Evolutionary conservation across 345 rosid species (phyloP), one percentile per base, ranked within the genome.

Genomic region (Brassica napus): DNA sequence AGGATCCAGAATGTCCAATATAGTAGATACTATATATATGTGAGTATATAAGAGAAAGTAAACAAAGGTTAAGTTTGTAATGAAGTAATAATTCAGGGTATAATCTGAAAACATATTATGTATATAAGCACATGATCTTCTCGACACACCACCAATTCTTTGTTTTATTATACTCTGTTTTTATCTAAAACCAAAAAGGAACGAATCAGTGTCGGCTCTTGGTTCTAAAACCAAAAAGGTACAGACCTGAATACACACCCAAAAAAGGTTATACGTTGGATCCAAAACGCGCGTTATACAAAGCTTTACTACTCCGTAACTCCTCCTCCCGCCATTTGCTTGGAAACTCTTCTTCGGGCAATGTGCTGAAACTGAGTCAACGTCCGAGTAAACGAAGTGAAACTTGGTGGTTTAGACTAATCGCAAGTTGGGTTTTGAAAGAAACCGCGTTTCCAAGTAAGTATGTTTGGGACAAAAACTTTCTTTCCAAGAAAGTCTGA

Each of bases 191-290:
- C 47, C 60, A 14, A 74, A 79, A 73, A 32, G 64, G 18, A 72
- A 73, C 75, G 85, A 80, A 88, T 84, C 71, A 78, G 86, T 86
- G 89, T 85, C 89, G 91, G 90, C 86, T 75, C 87, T 85, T 67
- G 86, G 86, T 82, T 80, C 86, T 23, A 6, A 54, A 54, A 28
- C 30, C 5, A 49, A 16, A 54, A 54, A 54, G 6, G 21, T 23
- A n/a, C 2, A 49, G 21, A 49, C 57, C 57, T n/a, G 57, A 49
- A 24, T 1, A 61, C 35, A 7, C 67, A 61, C 35, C 4, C 67
- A 68, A 68, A 70, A 32, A 49, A 42, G 26, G 65, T 58, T 24
- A 18, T 58, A 31, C 64, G 72, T 55, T 5, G 44, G 68, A 55
- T 44, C 77, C 78, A 79, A 49, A 79, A 73, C 77, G 75, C 63